These are phyloP conservation scores for Thelephora aurantiotincta DNA, from an alignment of 768 basidiomycete species.

Conservation along the genomic window DNA sequence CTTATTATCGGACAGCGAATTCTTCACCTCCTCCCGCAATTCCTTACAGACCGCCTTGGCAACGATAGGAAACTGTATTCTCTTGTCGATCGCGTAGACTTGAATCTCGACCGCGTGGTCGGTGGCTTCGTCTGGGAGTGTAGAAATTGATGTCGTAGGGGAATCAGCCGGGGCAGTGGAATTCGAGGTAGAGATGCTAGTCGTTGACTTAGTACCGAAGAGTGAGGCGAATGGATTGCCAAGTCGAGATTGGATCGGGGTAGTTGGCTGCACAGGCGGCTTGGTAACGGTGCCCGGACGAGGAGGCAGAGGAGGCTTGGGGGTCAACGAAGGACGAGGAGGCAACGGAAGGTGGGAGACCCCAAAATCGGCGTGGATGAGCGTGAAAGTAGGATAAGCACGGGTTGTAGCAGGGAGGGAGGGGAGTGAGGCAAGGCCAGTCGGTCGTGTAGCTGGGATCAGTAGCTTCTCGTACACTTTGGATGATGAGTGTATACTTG, in stretches of 20 bases:
- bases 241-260: constrained; percentile 29
- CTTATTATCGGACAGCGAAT: constrained; percentile 22
- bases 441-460: constrained; percentile 19
- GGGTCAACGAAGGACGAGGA: constrained; percentile 23
- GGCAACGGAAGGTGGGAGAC: constrained; percentile 15
- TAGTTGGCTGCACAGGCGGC: constrained; percentile 8
- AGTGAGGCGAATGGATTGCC: constrained; percentile 69
- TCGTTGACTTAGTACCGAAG: constrained; percentile 36
- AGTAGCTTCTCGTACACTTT: constrained; percentile 27
- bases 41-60: constrained; percentile 37
- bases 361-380: constrained; percentile 1
- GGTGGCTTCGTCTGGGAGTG: constrained; percentile 11
- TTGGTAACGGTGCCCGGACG: constrained; percentile 13
- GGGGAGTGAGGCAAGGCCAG: constrained; percentile 31
- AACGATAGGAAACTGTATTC: constrained; percentile 17
- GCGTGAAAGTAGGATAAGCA: constrained; percentile 12
- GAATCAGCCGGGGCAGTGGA: constrained; percentile 17
- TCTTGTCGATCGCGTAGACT: constrained; percentile 40
- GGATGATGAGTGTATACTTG: constrained; percentile 25
- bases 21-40: constrained; percentile 41
- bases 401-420: constrained; percentile 30
- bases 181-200: constrained; percentile 17
- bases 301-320: constrained; percentile 35
- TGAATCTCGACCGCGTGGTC: constrained; percentile 37
- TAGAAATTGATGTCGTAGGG: constrained; percentile 10